These are phyloP conservation scores for Emericellopsis atlantica DNA, from an alignment of 2,329 filamentous ascomycete genomes.

Conservation along the genomic window DNA sequence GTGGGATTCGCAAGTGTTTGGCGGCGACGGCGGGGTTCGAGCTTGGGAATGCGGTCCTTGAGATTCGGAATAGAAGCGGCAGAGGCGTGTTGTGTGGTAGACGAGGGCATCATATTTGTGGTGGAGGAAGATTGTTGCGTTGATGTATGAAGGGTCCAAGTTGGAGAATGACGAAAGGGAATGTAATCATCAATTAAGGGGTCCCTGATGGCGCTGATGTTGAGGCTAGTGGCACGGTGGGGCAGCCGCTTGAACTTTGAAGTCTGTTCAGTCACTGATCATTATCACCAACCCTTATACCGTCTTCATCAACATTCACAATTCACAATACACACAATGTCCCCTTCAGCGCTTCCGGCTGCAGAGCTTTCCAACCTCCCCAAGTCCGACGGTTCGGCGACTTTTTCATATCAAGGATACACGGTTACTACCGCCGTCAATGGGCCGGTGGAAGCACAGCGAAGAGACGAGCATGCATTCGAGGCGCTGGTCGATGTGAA, in stretches of 20 bases:
- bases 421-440: slow-evolving; percentile 78
- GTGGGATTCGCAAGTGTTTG: slow-evolving; percentile 36
- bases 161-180: too few species aligned
- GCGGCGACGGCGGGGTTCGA: slow-evolving; percentile 50
- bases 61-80: slow-evolving; percentile 15
- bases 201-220: neutral
- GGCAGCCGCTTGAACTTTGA: too few species aligned
- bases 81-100: too few species aligned
- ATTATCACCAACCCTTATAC: too few species aligned
- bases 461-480: slow-evolving; percentile 83
- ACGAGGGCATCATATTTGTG: too few species aligned
- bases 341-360: slow-evolving; percentile 31
- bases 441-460: slow-evolving; percentile 79
- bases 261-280: too few species aligned
- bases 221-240: too few species aligned
- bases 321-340: slow-evolving; percentile 21
- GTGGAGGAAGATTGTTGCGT: too few species aligned
- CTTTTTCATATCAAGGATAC: slow-evolving; percentile 64
- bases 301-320: too few species aligned
- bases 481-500: slow-evolving; percentile 85
- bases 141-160: too few species aligned
- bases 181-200: neutral
- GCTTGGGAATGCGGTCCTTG: slow-evolving; percentile 49
- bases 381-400: slow-evolving; percentile 69
- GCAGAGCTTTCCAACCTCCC: slow-evolving; percentile 47